Evolutionary conservation across 306 rosid species (phyloP).

Genomic region (Quercus berberidifolia): DNA sequence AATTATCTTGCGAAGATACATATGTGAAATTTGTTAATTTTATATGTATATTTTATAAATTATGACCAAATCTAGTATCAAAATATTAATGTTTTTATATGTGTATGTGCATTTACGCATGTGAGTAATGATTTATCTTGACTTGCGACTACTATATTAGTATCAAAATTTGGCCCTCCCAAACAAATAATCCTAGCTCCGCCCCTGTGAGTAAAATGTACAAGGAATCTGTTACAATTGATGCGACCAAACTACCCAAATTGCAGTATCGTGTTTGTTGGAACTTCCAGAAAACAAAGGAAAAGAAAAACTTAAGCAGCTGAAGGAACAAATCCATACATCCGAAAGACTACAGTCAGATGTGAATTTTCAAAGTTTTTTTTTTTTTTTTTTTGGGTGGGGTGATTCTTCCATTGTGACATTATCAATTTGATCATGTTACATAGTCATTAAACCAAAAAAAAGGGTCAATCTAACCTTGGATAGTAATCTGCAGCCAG

Average conservation of each 20-base stretch:
- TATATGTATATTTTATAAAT: too few species aligned
- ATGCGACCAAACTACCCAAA: neutral
- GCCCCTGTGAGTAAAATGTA: too few species aligned
- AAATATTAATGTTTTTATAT: too few species aligned
- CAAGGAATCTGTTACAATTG: neutral
- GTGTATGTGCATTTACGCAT: too few species aligned
- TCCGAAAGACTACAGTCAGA: neutral
- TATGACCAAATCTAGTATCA: too few species aligned
- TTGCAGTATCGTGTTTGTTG: neutral
- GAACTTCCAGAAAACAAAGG: neutral
- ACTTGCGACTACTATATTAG: too few species aligned
- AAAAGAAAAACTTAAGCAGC: neutral
- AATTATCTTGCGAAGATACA: too few species aligned
- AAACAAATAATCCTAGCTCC: too few species aligned
- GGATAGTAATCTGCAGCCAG: constrained; percentile 70
- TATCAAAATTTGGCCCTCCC: too few species aligned
- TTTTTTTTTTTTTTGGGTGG: neutral
- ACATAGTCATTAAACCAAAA: neutral
- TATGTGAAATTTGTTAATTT: too few species aligned
- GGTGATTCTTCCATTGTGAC: neutral
- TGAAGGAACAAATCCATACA: neutral
- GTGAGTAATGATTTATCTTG: too few species aligned
- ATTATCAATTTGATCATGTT: neutral
- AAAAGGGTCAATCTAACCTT: constrained; percentile 38
- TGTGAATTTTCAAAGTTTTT: neutral